Conservation (phyloP, 202 grass and related monocot genomes). For the Dendrocalamus latiflorus region DNA sequence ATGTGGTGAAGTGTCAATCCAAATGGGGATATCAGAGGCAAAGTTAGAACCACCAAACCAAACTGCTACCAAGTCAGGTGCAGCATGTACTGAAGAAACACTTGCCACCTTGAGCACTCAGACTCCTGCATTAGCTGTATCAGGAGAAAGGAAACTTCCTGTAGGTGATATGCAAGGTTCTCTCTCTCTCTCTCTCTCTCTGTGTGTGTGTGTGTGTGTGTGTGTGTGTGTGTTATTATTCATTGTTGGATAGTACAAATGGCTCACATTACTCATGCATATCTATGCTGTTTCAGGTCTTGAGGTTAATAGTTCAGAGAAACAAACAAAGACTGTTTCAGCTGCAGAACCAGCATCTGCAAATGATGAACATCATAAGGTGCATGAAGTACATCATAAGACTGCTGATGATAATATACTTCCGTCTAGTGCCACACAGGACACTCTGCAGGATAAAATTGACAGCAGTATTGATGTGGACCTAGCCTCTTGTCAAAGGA, state of each 20-base stretch:
- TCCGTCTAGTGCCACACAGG: not conserved
- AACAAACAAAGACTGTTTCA: conserved; percentile 21
- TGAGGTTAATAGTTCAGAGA: conserved; percentile 10
- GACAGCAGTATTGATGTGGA: conserved; percentile 4
- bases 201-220: not conserved
- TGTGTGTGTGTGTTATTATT: not conserved
- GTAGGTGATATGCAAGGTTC: conserved; percentile 34
- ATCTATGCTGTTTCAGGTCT: conserved; percentile 26
- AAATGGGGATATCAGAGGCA: not conserved
- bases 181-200: not conserved
- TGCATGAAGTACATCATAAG: conserved; percentile 14
- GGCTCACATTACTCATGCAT: not conserved
- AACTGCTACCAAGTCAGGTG: not conserved
- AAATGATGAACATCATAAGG: conserved; percentile 12
- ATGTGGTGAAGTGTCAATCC: conserved; percentile 9
- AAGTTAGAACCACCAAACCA: not conserved
- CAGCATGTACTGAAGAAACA: conserved; percentile 13
- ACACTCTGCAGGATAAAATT: conserved; percentile 5
- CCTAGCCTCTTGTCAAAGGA: not conserved
- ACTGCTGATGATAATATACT: conserved; percentile 19
- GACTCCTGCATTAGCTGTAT: conserved; percentile 7
- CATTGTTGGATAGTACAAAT: conserved; percentile 1
- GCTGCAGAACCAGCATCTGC: conserved; percentile 13
- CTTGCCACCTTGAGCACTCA: not conserved
- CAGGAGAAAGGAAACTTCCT: conserved; percentile 16